Evolutionary conservation across 1,284 basidiomycete genomes (phyloP), one percentile per base, ranked within the genome.

Genomic region (Leccinum griseonigrum): DNA sequence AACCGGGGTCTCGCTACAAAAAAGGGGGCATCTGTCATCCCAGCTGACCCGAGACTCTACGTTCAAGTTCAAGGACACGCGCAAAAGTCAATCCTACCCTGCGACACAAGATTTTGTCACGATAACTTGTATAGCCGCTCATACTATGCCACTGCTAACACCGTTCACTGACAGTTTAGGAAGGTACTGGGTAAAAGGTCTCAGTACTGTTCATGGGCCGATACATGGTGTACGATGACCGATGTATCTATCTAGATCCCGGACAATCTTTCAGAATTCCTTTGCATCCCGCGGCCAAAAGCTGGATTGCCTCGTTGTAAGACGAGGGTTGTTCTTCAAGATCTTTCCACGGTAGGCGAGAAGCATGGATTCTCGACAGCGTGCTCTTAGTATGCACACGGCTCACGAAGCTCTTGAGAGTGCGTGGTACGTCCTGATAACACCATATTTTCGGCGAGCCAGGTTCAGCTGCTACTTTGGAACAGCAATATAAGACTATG

Each of bases 351-450:
- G 89, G 7, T 89, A 91, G 72, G 88, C 88, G 8, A 82, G 77
- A 59, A 83, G 79, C 69, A 90, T 91, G 86, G 88, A 90, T 68
- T 88, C 89, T 5, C 89, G 90, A 66, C 88, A 90, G 67, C 81
- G 88, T 4, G 66, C 90, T 18, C 75, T 91, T 3, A 26, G 22
- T 26, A 78, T 91, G 29, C 87, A 86, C 32, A 78, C 82, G 1
- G 85, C 85, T 1, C 83, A 89, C 58, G 81, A 87, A 61, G 89
- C 89, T 0, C 75, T 91, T 4, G 89, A 91, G 70, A 78, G 83
- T 63, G 81, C 87, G 8, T 88, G 89, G 1, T 91, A 88, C 66
- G 83, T 87, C 85, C 87, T 0, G 74, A 82, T 58, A 3, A 85
- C 84, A 0, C 74, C 78, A 4, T 78, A 79, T 1, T 86, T 79